Base-by-base conservation (phyloP, 768 basidiomycete species). In the Pulveroboletus ravenelii region DNA sequence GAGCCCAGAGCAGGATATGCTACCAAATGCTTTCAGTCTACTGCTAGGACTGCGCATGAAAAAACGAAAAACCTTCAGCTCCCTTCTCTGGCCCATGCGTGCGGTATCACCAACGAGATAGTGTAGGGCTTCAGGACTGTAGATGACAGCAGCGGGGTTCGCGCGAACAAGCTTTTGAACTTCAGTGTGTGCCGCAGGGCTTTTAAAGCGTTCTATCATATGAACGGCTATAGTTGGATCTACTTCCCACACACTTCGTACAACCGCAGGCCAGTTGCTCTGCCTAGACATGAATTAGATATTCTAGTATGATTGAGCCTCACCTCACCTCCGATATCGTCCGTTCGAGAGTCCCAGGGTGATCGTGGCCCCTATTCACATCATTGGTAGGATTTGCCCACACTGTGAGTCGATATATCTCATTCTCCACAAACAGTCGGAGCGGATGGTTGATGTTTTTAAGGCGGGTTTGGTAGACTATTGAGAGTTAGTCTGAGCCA, bases 321-420 rank as follows among this genome's bases (percentile, higher is more conserved):
- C 48, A 7, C 53, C 75, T 62, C 59, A 91, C 92, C 55, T 86
- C 85, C 0, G 77, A 61, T 56, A 86, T 72, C 17, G 77, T 76
- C 54, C 80, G 76, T 65, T 89, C 83, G 15, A 75, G 62, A 64
- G 71, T 73, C 8, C 76, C 77, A 35, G 77, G 59, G 39, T 85
- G 72, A 62, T 92, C 86, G 1, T 66, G 60, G 15, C 87, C 86
- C 55, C 85, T 81, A 57, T 78, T 82, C 5, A 74, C 59, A 54
- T 96, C 94, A 52, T 85, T 87, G 29, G 78, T 76, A 0, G 92
- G 90, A 67, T 98, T 98, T 39, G 75, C 75, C 96, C 96, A 98
- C 8, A 98, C 93, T 5, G 73, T 78, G 38, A 98, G 70, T 14
- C 93, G 79, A 59, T 78, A 82, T 38, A 97, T 83, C 65, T 99